Evolutionary conservation across 139 green algal species (phyloP), one percentile per base, ranked within the genome.

Genomic region (Chlamydomonas incerta): DNA sequence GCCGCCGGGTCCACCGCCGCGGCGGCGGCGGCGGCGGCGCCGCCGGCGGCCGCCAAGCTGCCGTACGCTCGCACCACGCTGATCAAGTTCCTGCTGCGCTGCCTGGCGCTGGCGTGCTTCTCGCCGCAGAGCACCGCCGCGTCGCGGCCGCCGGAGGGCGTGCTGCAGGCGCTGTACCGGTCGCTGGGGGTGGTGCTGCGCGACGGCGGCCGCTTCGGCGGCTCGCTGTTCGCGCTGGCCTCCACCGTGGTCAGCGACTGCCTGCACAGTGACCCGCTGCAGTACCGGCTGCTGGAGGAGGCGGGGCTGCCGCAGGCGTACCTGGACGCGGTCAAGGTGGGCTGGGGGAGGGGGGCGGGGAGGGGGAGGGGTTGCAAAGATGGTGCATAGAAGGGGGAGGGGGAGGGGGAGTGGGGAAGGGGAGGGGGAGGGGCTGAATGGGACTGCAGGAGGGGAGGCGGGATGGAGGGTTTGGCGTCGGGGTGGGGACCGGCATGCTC

Each of bases 211-310:
- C 90, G 93, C 34, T 99, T 98, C 89, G 97, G 96, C 17, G 95
- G 95, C 77, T 92, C 90, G 46, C 90, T 99, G 57, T 99, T 98
- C 87, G 90, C 95, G 8, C 93, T 99, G 63, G 96, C 96, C 6
- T 93, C 96, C 28, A 93, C 89, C 13, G 92, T 99, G n/a, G 91
- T 98, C 68, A 94, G 92, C 0, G 96, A 99, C 85, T 88, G 97
- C 18, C 94, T 99, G 41, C 95, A 99, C 90, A 93, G 98, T 58
- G 97, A 99, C 87, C 97, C 97, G 18, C 94, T 96, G 77, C 92
- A 91, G 76, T 99, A 94, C 90, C 80, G 90, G 14, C 72, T 83
- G 15, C 88, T 99, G 62, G 92, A 98, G 20, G 92, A 92, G 50
- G 93, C 91, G 14, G 95, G 95, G 0, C 87, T 98, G 77, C 95